A percentile compares a stretch with the other conserved stretches of the same genome.
Conservation (phyloP, 441 rosid species). For the Biscutella laevigata region DNA sequence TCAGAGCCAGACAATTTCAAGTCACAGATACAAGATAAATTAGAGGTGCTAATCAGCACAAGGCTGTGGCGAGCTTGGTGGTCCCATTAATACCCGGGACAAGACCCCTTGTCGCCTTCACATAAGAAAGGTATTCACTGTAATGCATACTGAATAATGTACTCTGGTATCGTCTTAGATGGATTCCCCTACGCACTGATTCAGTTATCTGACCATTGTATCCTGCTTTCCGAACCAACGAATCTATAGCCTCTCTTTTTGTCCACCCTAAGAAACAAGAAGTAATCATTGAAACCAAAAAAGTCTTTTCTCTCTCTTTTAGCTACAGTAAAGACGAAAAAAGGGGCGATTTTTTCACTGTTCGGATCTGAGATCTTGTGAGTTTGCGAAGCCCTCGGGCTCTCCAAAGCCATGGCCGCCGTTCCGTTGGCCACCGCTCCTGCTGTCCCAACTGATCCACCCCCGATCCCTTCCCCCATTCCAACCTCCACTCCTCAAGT, state of each 20-base stretch:
- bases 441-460: too few relatives aligned
- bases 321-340: too few relatives aligned
- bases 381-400: too few relatives aligned
- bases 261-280: slow-evolving; percentile 92
- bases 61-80: slow-evolving; percentile 35
- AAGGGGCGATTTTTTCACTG: too few relatives aligned
- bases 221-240: slow-evolving; percentile 86
- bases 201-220: slow-evolving; percentile 55
- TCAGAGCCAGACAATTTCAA: slow-evolving; percentile 1
- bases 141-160: slow-evolving; percentile 70
- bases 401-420: too few relatives aligned
- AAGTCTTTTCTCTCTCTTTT: too few relatives aligned
- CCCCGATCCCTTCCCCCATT: too few relatives aligned
- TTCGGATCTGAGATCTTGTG: too few relatives aligned
- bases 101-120: slow-evolving; percentile 56
- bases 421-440: too few relatives aligned
- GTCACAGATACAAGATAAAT: slow-evolving; percentile 19
- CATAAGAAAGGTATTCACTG: slow-evolving; percentile 58
- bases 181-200: slow-evolving; percentile 48
- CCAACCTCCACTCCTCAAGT: too few relatives aligned
- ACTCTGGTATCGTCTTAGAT: slow-evolving; percentile 85
- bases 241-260: slow-evolving; percentile 66
- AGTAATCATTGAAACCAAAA: too few relatives aligned
- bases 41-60: slow-evolving; percentile 23
- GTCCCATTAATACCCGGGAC: slow-evolving; percentile 49